Percentiles rank a stretch among this genome's conserved stretches.
Conservation (phyloP, 208 protist genomes). For the Strigomonas oncopelti region DNA sequence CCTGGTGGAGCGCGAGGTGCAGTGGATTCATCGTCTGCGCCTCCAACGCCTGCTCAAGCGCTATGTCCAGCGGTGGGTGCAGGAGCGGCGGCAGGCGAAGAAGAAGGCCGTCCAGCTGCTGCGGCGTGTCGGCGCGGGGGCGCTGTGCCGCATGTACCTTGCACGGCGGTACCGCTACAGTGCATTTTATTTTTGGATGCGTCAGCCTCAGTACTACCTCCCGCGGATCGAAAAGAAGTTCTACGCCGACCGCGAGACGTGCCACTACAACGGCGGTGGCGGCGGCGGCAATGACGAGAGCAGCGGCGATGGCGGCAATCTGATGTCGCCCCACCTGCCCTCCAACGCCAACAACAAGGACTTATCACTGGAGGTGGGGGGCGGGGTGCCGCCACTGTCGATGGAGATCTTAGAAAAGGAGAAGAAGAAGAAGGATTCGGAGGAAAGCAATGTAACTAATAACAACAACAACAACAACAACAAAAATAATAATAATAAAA, state of each 20-base stretch:
- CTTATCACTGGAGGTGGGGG: background rate
- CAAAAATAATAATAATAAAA: too few species aligned
- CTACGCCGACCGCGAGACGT: conserved; percentile 2
- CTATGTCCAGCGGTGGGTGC: conserved; percentile 23
- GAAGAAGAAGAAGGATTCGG: background rate
- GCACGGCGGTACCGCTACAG: conserved; percentile 47
- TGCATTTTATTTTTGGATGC: conserved; percentile 48
- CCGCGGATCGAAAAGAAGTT: conserved; percentile 18
- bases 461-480: too few species aligned
- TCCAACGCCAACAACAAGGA: background rate
- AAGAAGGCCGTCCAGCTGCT: conserved; percentile 23
- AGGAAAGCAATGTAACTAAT: too few species aligned
- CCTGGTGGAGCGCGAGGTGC: conserved; percentile 23
- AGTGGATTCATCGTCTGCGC: conserved; percentile 28
- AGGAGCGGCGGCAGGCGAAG: conserved; percentile 17
- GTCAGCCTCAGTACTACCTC: conserved; percentile 23
- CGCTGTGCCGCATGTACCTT: conserved; percentile 33
- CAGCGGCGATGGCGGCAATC: background rate
- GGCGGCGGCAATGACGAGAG: conserved; percentile 1
- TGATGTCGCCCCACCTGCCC: background rate
- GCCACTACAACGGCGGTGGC: conserved; percentile 5
- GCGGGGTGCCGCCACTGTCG: background rate
- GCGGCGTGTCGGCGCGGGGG: conserved; percentile 24
- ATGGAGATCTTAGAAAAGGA: background rate
- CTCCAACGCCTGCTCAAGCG: conserved; percentile 21